A percentile compares a stretch with the other conserved stretches of the same genome.
Conservation (phyloP, 805 yeast species). For the Starmera dryadoides region DNA sequence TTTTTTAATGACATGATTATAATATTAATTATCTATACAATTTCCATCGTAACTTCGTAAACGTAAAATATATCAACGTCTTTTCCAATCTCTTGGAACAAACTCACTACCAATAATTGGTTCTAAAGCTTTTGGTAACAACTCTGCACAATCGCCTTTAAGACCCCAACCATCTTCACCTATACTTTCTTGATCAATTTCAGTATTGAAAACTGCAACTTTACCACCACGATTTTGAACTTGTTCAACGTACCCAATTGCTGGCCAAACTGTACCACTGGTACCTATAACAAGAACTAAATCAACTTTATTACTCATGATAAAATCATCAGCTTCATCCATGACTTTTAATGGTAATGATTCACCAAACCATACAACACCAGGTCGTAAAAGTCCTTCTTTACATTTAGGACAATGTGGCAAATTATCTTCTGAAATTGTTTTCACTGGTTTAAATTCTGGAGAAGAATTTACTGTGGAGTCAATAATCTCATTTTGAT, state of each 20-base stretch:
- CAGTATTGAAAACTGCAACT: conserved; percentile 79
- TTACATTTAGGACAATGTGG: conserved; percentile 76
- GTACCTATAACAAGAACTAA: conserved; percentile 80
- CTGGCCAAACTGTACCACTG: conserved; percentile 84
- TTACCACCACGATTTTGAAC: conserved; percentile 68
- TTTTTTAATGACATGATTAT: neutral
- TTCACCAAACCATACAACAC: conserved; percentile 96
- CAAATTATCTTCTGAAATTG: conserved; percentile 41
- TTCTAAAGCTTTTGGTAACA: conserved; percentile 59
- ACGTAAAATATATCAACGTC: neutral
- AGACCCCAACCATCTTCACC: conserved; percentile 57
- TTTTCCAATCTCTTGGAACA: conserved; percentile 20
- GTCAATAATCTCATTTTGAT: conserved; percentile 1
- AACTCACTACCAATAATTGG: conserved; percentile 34
- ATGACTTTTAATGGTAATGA: conserved; percentile 59
- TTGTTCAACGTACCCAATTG: conserved; percentile 82
- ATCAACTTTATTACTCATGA: conserved; percentile 49
- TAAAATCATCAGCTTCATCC: conserved; percentile 64
- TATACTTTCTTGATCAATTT: conserved; percentile 40
- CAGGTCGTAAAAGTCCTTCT: conserved; percentile 70
- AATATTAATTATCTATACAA: too few relatives aligned
- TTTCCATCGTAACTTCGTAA: neutral
- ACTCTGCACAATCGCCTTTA: conserved; percentile 70
- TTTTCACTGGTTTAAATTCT: conserved; percentile 39
- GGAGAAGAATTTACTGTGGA: conserved; percentile 28